Evolutionary conservation across 495 filamentous ascomycete genomes (phyloP).

Genomic region (Chlorociboria aeruginascens): DNA sequence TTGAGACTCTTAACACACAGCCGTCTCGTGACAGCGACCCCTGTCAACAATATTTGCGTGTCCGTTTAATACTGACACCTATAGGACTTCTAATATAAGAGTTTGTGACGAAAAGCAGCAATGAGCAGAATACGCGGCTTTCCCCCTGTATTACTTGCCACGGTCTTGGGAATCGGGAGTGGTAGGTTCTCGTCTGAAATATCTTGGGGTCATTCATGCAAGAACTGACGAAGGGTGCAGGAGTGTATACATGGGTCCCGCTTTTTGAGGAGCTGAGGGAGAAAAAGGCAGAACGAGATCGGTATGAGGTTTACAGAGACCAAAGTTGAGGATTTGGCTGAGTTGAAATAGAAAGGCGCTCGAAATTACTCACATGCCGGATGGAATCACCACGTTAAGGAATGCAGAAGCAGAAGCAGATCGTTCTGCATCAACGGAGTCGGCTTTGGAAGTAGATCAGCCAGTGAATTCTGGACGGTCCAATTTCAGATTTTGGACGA

Average conservation of each 20-base stretch:
- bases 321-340: background rate
- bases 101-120: background rate
- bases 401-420: slow-evolving; percentile 4
- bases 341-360: slow-evolving; percentile 4
- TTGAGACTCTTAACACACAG: too few species aligned
- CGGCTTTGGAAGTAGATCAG: slow-evolving; percentile 3
- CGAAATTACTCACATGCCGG: background rate
- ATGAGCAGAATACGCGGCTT: slow-evolving; percentile 21
- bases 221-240: slow-evolving; percentile 16
- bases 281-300: slow-evolving; percentile 12
- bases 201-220: background rate
- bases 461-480: slow-evolving; percentile 12
- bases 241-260: slow-evolving; percentile 31
- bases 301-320: background rate
- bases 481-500: slow-evolving; percentile 8
- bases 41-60: too few species aligned
- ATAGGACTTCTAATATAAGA: background rate
- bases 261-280: slow-evolving; percentile 26
- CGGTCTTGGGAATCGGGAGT: slow-evolving; percentile 15
- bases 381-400: background rate
- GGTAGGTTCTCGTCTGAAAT: slow-evolving; percentile 6
- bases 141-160: slow-evolving; percentile 14
- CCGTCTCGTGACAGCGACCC: too few species aligned
- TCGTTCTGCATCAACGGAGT: background rate
- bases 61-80: too few species aligned